These are phyloP conservation scores for Lipomyces yamanashiensis DNA, from an alignment of 805 yeast species.

Conservation along the genomic window DNA sequence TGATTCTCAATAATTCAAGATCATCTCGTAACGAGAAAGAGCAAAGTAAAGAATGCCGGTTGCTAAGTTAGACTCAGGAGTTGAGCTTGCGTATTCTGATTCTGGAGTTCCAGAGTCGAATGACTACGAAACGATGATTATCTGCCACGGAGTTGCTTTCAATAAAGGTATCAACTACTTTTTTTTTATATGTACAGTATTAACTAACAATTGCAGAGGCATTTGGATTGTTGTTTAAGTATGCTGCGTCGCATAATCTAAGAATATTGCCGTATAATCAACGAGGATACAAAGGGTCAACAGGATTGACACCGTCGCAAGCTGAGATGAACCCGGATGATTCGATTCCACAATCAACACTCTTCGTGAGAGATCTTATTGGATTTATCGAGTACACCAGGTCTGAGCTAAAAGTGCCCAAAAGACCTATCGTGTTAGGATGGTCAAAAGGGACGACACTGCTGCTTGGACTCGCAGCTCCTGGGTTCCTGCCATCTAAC, in stretches of 20 bases:
- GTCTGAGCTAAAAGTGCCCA: not conserved
- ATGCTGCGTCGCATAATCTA: slow-evolving; percentile 1
- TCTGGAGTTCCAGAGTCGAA: slow-evolving; percentile 5
- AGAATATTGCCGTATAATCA: slow-evolving; percentile 17
- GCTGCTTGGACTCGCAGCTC: slow-evolving; percentile 5
- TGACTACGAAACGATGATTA: slow-evolving; percentile 10
- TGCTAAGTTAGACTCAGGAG: slow-evolving; percentile 9
- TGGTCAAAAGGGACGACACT: slow-evolving; percentile 21
- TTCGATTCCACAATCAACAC: not conserved
- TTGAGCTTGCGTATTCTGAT: slow-evolving; percentile 9
- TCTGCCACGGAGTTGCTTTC: slow-evolving; percentile 15
- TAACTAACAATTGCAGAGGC: not conserved
- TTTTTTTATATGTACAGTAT: too few relatives aligned
- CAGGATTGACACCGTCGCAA: slow-evolving; percentile 1
- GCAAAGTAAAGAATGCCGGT: not conserved
- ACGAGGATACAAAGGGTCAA: slow-evolving; percentile 15
- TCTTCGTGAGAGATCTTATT: slow-evolving; percentile 7
- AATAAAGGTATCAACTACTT: slow-evolving; percentile 7
- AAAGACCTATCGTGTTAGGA: slow-evolving; percentile 11
- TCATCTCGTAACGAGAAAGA: too few relatives aligned
- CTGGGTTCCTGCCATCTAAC: slow-evolving; percentile 7
- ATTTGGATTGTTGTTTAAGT: not conserved
- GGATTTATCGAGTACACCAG: not conserved
- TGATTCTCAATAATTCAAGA: too few relatives aligned
- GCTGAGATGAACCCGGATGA: slow-evolving; percentile 1